Evolutionary conservation across 768 basidiomycete genomes (phyloP), one percentile per base, ranked within the genome.

Genomic region (Kwoniella sp.): DNA sequence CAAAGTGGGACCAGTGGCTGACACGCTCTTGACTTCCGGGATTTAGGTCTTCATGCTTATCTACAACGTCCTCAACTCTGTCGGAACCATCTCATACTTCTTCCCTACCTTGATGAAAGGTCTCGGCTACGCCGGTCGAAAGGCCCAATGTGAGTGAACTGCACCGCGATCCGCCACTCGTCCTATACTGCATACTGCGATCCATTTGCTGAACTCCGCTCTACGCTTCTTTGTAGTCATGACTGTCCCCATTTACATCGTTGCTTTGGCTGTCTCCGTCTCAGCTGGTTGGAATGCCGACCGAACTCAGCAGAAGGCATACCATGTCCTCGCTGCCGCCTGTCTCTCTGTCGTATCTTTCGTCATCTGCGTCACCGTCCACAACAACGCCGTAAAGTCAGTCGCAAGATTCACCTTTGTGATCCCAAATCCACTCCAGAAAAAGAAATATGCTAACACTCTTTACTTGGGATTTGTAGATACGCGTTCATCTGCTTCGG

Each of bases 401-500:
- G 58, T 53, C 10, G 5, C 4, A 21, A 36, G 26, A 15, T 55
- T 9, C 17, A 17, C 27, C 17, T 21, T 0, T 33, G 2, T 7
- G 13, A 33, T 33, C 7, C 13, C n/a, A n/a, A n/a, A n/a, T n/a
- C n/a, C n/a, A n/a, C n/a, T n/a, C n/a, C n/a, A n/a, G n/a, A n/a
- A n/a, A n/a, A n/a, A n/a, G n/a, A n/a, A n/a, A n/a, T 19, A 44
- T 44, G 40, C 40, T 44, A 15, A 44, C 33, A 33, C 40, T 44
- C 10, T 3, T 44, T 15, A 19, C 17, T 44, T 44, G 33, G 7
- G 10, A 44, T 12, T 5, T 13, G 2, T 2, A 60, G 77, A 60
- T 80, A 80, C 66, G 70, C 68, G 21, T 71, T 79, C 55, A 77
- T 77, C 64, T 76, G 73, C 51, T 77, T 79, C 55, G 79, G 76